Conservation (phyloP, 805 yeast genomes). For the Starmera dryadoides region DNA sequence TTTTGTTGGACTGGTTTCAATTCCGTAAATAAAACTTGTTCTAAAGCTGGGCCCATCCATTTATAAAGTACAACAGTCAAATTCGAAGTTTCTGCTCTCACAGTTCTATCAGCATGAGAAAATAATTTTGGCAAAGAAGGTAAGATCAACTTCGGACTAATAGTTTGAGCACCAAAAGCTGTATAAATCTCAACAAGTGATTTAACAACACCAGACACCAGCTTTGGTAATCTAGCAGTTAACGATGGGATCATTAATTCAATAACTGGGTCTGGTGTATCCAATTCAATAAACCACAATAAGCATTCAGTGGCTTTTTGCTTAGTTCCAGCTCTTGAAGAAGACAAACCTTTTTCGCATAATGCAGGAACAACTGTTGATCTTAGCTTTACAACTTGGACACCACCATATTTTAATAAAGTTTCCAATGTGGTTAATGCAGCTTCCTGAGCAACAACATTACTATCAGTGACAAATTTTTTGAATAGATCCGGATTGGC, state of each 20-base stretch:
- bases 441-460: conserved; percentile 88
- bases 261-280: conserved; percentile 56
- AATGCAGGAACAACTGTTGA: conserved; percentile 38
- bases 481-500: conserved; percentile 48
- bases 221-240: conserved; percentile 64
- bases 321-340: conserved; percentile 71
- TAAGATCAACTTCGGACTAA: conserved; percentile 51
- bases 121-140: conserved; percentile 60
- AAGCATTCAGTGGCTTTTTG: conserved; percentile 57
- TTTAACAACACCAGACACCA: conserved; percentile 59
- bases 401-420: conserved; percentile 51
- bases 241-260: conserved; percentile 60
- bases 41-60: conserved; percentile 61
- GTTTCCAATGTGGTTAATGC: conserved; percentile 54
- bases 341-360: conserved; percentile 76
- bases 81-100: conserved; percentile 69
- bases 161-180: conserved; percentile 55
- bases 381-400: conserved; percentile 34
- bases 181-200: conserved; percentile 44
- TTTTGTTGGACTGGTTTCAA: conserved; percentile 90
- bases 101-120: conserved; percentile 80
- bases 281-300: conserved; percentile 56
- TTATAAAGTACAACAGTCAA: conserved; percentile 63
- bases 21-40: conserved; percentile 52
- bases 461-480: conserved; percentile 62